Evolutionary conservation across 768 basidiomycete genomes (phyloP), one percentile per base, ranked within the genome.

Genomic region (Pilatotrama ljubarskyi): DNA sequence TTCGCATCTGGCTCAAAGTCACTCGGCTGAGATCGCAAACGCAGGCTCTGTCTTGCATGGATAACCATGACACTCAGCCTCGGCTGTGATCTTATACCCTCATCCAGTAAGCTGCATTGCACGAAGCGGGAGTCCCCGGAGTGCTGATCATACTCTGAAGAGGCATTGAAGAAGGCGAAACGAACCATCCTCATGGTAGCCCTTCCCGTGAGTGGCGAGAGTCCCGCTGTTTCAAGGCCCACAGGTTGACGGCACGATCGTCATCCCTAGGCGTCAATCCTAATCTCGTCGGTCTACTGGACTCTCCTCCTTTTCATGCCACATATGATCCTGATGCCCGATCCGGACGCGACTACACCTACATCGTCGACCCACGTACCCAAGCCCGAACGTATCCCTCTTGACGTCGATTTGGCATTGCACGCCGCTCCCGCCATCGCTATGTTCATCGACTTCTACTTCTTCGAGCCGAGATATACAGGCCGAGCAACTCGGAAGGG

Each of bases 251-350:
- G 2, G 37, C 14, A 55, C 36, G 18, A n/a, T n/a, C n/a, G 35
- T 35, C 17, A 15, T 18, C 10, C 11, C 7, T 54, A 82, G 82
- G 26, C 80, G 35, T 75, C 74, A 17, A 71, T 81, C 47, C 76
- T 81, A 61, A 77, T 87, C 55, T 75, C 84, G 17, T 59, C 71
- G 25, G 84, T 93, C 50, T 93, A 92, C 73, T 91, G 88, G 90
- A 72, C 82, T 1, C 77, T 92, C 14, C 62, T 88, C 7, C 41
- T 82, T 1, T 66, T 81, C 59, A 73, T 78, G 44, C 91, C 91
- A 0, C 56, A 75, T 14, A 75, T 90, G 20, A 89, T 93, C 65
- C 55, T 88, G 6, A 60, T 62, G 36, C 69, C 58, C 38, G 66
- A 59, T 51, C 64, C 66, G 20, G 58, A 67, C 40, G 69, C 62